A percentile compares a stretch with the other conserved stretches of the same genome.
Conservation (phyloP, 176 grass and related monocot genomes). For the Aegilops sharonensis region DNA sequence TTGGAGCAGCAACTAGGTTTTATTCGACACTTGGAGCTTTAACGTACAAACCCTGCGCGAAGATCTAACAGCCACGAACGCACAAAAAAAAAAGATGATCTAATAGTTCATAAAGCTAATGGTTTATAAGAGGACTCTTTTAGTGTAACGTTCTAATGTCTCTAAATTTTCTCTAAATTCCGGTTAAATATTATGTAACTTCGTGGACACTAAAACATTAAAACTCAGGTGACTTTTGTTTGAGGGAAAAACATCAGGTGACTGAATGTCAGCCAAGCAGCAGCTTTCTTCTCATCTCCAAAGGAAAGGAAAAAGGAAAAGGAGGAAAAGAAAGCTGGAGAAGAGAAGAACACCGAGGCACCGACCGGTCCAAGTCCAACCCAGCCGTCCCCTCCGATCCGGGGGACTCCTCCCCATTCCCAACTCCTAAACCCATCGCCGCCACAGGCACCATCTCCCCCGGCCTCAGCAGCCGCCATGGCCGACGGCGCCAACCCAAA, state of each 20-base stretch:
- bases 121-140: no score
- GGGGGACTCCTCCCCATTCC: not conserved
- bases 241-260: not conserved
- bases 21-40: no score
- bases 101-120: no score
- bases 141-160: no score
- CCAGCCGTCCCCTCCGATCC: not conserved
- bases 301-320: not conserved
- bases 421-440: slow-evolving; percentile 30
- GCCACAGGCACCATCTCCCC: not conserved
- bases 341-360: slow-evolving; percentile 11
- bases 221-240: not conserved
- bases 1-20: no score
- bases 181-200: no score
- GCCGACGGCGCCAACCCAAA: slow-evolving; percentile 40
- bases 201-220: no score
- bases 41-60: no score
- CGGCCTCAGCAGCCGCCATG: slow-evolving; percentile 34
- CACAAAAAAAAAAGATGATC: no score
- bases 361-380: slow-evolving; percentile 22
- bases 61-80: no score
- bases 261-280: not conserved
- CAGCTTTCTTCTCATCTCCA: no score
- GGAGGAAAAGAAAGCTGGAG: not conserved
- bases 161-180: no score